phyloP scores from a whole-genome alignment of 2,329 filamentous ascomycete species.

The Epichloe uncinata region DNA sequence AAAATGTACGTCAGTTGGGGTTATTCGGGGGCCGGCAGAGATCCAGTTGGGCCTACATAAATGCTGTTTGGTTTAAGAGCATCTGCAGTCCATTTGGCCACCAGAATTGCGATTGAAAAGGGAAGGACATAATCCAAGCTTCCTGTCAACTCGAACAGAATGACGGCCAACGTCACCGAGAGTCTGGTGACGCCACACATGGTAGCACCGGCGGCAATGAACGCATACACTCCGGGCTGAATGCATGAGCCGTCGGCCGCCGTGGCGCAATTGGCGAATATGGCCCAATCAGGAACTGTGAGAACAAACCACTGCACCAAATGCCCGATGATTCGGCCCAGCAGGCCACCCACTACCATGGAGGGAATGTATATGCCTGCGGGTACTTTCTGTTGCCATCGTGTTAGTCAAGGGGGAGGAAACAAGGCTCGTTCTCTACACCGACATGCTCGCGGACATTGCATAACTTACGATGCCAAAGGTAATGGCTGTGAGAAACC shows the following conservation, averaged over 20 bases:
- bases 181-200: slow-evolving; percentile 96
- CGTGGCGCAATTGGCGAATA: slow-evolving; percentile 64
- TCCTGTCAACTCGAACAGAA: slow-evolving; percentile 89
- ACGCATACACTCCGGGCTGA: slow-evolving; percentile 89
- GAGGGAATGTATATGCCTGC: slow-evolving; percentile 96
- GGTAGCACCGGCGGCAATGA: slow-evolving; percentile 87
- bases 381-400: slow-evolving; percentile 56
- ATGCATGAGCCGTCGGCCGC: slow-evolving; percentile 69
- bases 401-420: slow-evolving; percentile 7
- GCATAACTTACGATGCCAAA: slow-evolving; percentile 61
- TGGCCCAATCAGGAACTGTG: slow-evolving; percentile 51
- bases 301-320: slow-evolving; percentile 70
- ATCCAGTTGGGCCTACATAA: slow-evolving; percentile 44
- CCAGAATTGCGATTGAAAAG: slow-evolving; percentile 81
- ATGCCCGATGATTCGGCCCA: slow-evolving; percentile 82
- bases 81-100: slow-evolving; percentile 97
- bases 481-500: slow-evolving; percentile 73
- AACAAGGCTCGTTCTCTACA: too few relatives aligned
- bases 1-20: slow-evolving; percentile 7
- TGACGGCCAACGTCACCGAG: slow-evolving; percentile 87
- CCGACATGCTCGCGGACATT: too few relatives aligned
- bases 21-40: background rate
- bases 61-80: slow-evolving; percentile 90
- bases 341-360: slow-evolving; percentile 92
- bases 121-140: slow-evolving; percentile 91